Percentiles rank a stretch among this genome's conserved stretches.
Conservation (phyloP, 1,139 yeast species). For the Saccharomycopsis hybrid region DNA sequence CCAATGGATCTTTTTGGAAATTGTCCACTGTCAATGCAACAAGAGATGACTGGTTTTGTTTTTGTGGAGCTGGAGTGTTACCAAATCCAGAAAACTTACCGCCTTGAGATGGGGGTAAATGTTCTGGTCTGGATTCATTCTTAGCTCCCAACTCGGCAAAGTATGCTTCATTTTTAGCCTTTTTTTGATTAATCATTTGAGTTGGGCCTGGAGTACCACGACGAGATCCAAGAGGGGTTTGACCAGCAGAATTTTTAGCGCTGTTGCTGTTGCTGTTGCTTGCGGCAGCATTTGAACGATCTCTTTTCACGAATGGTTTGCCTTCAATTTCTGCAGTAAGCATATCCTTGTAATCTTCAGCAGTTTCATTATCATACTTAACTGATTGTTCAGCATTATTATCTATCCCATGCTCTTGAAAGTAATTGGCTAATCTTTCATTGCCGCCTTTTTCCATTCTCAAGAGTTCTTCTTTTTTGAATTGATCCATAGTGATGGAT, state of each 20-base stretch:
- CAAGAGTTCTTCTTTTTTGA: slow-evolving; percentile 82
- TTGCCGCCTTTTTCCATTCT: slow-evolving; percentile 97
- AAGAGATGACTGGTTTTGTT: slow-evolving; percentile 31
- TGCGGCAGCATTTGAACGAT: too few species aligned
- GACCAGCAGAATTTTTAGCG: slow-evolving; percentile 23
- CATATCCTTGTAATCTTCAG: slow-evolving; percentile 88
- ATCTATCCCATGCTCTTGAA: slow-evolving; percentile 70
- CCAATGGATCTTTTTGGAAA: slow-evolving; percentile 80
- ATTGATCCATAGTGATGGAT: slow-evolving; percentile 95
- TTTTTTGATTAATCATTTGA: too few species aligned
- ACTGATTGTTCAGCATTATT: slow-evolving; percentile 45
- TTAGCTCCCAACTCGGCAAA: slow-evolving; percentile 72
- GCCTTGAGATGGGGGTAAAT: slow-evolving; percentile 89
- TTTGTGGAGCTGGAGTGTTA: slow-evolving; percentile 52
- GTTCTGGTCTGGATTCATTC: slow-evolving; percentile 68
- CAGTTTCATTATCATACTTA: slow-evolving; percentile 83
- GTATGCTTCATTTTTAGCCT: slow-evolving; percentile 66
- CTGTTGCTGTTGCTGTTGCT: too few species aligned
- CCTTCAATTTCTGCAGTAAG: slow-evolving; percentile 74
- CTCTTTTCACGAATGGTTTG: slow-evolving; percentile 59
- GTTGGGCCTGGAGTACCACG: slow-evolving; percentile 34
- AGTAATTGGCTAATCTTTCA: slow-evolving; percentile 62
- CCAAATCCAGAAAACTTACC: slow-evolving; percentile 93
- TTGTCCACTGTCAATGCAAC: slow-evolving; percentile 64
- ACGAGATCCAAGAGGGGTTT: slow-evolving; percentile 38